Base-by-base conservation (phyloP, 2,329 filamentous ascomycete genomes). In the Hirsutella rhossiliensis region DNA sequence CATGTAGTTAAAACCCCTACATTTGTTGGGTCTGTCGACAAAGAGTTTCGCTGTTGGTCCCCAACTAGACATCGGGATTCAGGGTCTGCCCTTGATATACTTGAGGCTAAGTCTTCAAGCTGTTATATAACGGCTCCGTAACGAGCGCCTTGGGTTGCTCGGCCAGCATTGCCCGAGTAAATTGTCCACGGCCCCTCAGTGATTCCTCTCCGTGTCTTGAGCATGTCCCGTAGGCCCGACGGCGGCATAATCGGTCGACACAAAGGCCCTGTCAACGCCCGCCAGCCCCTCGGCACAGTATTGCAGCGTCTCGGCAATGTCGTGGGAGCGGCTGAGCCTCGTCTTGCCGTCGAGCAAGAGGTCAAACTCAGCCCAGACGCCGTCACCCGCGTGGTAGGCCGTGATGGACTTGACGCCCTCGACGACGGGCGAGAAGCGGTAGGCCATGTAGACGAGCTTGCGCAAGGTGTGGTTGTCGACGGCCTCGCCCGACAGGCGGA, bases 301-400 rank as follows among this genome's bases (percentile, higher is more conserved):
- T 44, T 62, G 59, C 46, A 62, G 11, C 8, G 57, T 61, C 50
- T 62, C 59, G 1, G 59, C 58, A 40, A 62, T 56, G 15, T 61
- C 59, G 27, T 62, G 59, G 5, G 56, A 57, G 30, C 52, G 45
- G 37, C 55, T 55, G 27, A 62, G 42, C 36, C 52, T 54, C 29
- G 59, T 61, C 38, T 60, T 53, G 41, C 59, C 58, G 29, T 59
- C 53, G 2, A 62, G 45, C 13, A 62, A 15, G 4, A 62, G 43
- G 9, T 62, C 59, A 37, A 61, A 60, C 45, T 62, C 59, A 8
- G 53, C 59, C 59, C 59, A 61, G 2, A 62, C 53, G 1, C 59
- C 59, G 43, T 62, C 59, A 1, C 59, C 59, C 1, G 57, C 58
- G 31, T 61, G 59, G 28, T 62, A 62, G 5, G 59, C 59, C 8